These are phyloP conservation scores for Sarocladium brachiariae DNA, from an alignment of 2,329 filamentous ascomycete genomes.

Conservation along the genomic window DNA sequence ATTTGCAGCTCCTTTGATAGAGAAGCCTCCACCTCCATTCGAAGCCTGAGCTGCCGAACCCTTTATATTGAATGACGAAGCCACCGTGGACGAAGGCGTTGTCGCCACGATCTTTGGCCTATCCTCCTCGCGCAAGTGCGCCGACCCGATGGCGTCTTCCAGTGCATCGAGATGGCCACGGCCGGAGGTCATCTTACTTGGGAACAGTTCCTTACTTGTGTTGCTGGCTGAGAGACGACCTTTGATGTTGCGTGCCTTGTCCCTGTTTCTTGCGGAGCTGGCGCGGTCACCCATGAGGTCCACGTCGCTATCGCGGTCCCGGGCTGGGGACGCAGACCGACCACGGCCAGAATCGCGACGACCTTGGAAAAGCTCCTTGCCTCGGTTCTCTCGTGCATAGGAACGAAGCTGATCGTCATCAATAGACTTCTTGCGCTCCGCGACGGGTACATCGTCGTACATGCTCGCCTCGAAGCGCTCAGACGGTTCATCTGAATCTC, in stretches of 20 bases:
- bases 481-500: slow-evolving; percentile 40
- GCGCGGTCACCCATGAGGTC: slow-evolving; percentile 23
- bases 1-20: slow-evolving; percentile 60
- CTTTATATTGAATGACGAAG: slow-evolving; percentile 53
- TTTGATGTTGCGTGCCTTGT: slow-evolving; percentile 26
- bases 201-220: slow-evolving; percentile 32
- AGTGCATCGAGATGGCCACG: slow-evolving; percentile 30
- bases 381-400: slow-evolving; percentile 33
- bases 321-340: slow-evolving; percentile 46
- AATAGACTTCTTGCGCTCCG: slow-evolving; percentile 20
- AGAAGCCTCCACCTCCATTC: slow-evolving; percentile 43
- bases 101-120: slow-evolving; percentile 52
- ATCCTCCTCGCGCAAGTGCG: slow-evolving; percentile 29
- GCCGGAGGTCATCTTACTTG: slow-evolving; percentile 21
- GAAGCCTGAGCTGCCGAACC: slow-evolving; percentile 50
- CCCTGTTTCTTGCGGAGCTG: slow-evolving; percentile 27
- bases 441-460: slow-evolving; percentile 64
- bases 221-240: slow-evolving; percentile 25
- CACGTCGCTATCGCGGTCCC: slow-evolving; percentile 35
- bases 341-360: slow-evolving; percentile 26
- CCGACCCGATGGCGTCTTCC: slow-evolving; percentile 31
- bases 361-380: slow-evolving; percentile 58
- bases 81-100: slow-evolving; percentile 37
- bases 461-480: slow-evolving; percentile 64
- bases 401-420: slow-evolving; percentile 23